phyloP scores from a whole-genome alignment of 108 stramenopile genomes.

The Epithemia pelagica region DNA sequence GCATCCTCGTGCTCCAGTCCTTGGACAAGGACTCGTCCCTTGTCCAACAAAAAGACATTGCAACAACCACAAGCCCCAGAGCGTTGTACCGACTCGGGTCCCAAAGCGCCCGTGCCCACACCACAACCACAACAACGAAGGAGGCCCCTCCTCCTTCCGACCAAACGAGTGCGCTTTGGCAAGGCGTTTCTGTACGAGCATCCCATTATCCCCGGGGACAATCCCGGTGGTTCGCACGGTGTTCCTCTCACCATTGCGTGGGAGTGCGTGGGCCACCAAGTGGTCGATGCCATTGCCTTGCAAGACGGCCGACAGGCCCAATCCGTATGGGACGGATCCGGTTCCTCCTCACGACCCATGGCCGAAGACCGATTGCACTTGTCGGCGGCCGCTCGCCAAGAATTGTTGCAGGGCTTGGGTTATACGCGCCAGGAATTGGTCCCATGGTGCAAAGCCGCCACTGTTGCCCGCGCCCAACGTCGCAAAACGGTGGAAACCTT shows the following conservation, averaged over 20 bases:
- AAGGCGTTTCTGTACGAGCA: slow-evolving; percentile 27
- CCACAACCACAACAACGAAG: background rate
- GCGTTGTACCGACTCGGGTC: too few relatives aligned
- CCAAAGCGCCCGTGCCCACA: too few relatives aligned
- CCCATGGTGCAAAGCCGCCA: background rate
- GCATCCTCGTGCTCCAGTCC: too few relatives aligned
- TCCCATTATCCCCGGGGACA: slow-evolving; percentile 45
- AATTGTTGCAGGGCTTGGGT: slow-evolving; percentile 20
- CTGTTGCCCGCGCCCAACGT: slow-evolving; percentile 12
- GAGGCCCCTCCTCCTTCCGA: too few relatives aligned
- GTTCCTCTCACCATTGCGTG: slow-evolving; percentile 39
- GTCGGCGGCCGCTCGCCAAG: slow-evolving; percentile 3
- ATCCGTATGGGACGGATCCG: too few relatives aligned
- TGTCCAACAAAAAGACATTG: too few relatives aligned
- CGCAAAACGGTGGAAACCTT: slow-evolving; percentile 4
- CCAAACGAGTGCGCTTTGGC: slow-evolving; percentile 14
- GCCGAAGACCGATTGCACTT: background rate
- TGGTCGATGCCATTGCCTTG: slow-evolving; percentile 65
- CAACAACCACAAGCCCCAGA: too few relatives aligned
- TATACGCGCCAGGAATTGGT: slow-evolving; percentile 11
- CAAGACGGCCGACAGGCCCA: too few relatives aligned
- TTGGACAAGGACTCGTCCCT: too few relatives aligned
- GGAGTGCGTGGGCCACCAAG: slow-evolving; percentile 55
- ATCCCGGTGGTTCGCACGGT: slow-evolving; percentile 33
- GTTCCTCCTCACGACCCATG: too few relatives aligned